Percentiles rank a stretch among this genome's conserved stretches.
phyloP scores from a whole-genome alignment of 257 asterid genomes.

The Mentha longifolia region DNA sequence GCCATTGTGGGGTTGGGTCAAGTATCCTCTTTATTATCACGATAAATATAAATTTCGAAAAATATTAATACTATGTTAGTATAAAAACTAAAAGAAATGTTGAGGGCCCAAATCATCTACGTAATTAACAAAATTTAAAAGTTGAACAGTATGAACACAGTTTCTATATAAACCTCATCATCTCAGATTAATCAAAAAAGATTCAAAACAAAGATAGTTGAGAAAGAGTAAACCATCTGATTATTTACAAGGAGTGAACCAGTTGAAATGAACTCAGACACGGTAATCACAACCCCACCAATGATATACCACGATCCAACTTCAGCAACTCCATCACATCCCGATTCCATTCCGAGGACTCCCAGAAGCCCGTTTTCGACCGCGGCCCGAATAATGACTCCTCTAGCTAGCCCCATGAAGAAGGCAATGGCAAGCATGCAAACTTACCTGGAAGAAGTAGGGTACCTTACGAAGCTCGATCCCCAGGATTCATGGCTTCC shows the following conservation, averaged over 20 bases:
- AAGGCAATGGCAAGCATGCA: conserved; percentile 60
- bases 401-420: conserved; percentile 76
- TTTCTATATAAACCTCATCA: conserved; percentile 44
- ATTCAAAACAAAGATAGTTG: neutral
- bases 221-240: neutral
- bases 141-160: neutral
- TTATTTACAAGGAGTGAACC: conserved; percentile 38
- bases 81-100: too few species aligned
- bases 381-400: conserved; percentile 51
- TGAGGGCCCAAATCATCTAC: neutral
- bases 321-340: conserved; percentile 35
- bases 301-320: neutral
- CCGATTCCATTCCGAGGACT: conserved; percentile 40
- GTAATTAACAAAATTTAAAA: neutral
- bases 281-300: conserved; percentile 23
- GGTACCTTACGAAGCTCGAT: conserved; percentile 73
- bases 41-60: too few species aligned
- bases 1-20: conserved; percentile 51
- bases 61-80: too few species aligned
- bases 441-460: conserved; percentile 63
- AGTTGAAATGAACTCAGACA: conserved; percentile 42
- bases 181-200: neutral
- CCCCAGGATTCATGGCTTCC: conserved; percentile 92
- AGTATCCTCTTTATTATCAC: too few species aligned
- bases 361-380: conserved; percentile 62